Evolutionary conservation across 208 protist species (phyloP), one percentile per base, ranked within the genome.

Genomic region (Crithidia bombi): DNA sequence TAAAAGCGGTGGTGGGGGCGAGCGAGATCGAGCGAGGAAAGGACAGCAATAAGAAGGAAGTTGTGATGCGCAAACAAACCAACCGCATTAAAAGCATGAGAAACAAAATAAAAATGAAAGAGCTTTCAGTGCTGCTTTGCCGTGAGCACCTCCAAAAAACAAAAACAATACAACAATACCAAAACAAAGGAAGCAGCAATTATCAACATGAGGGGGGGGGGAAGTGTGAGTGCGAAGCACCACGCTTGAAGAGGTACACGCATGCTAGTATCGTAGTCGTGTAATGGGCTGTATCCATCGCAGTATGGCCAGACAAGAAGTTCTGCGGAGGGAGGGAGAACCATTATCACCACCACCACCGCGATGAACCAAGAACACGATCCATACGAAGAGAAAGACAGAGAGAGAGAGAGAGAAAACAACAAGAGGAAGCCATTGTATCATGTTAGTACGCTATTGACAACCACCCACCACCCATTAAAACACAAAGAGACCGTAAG

Each of bases 41-140:
- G 11, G 21, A 67, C 25, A 67, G 43, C 54, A n/a, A 54, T 33
- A 56, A 14, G 56, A 52, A 52, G 33, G 33, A 32, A n/a, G n/a
- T n/a, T n/a, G n/a, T n/a, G n/a, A n/a, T n/a, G n/a, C n/a, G n/a
- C n/a, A 44, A 41, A 33, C 5, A 30, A 64, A 3, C 6, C 35
- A 49, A 5, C 9, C 11, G 51, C 25, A 63, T 12, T 4, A 30
- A 5, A 17, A 63, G 35, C 11, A 43, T 32, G 23, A 49, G 17
- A 9, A 39, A 46, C 9, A 46, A 63, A 10, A 63, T 15, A n/a
- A 63, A 30, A 9, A 46, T 7, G 36, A n/a, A n/a, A 63, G 30
- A 30, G 28, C 6, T 15, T 50, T 19, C 11, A n/a, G 54, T 39
- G 43, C 4, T 23, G n/a, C n/a, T 56, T 50, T 41, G 28, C 15